Base-by-base conservation (phyloP, 129 eudicot species). In the Pseudognaphalium luteoalbum region DNA sequence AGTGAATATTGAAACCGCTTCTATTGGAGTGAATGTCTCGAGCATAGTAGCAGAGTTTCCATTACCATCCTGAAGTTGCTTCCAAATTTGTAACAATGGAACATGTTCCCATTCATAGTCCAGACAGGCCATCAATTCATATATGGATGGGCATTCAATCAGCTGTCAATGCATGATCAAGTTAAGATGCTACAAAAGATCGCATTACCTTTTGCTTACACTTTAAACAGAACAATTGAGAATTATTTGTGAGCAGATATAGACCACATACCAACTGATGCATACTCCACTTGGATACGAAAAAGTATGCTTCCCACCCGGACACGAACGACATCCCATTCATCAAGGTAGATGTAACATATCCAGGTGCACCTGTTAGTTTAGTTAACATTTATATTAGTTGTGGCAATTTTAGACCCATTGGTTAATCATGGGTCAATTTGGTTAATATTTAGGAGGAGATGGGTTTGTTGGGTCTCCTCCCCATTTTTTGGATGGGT, bases 211-310 rank as follows among this genome's bases (percentile, higher is more conserved):
- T 5, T 56, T 52, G 44, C 15, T 56, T 56, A n/a, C 28, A 52
- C 34, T 19, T 32, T 71, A n/a, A 19, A 56, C 64, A 52, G 10
- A 6, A 54, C 5, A 17, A 12, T 52, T 7, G 12, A 65, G 9
- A 11, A 17, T 51, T 66, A 50, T 66, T 10, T 34, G 9, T 22
- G 28, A n/a, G 29, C 33, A 35, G 12, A 25, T 14, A 71, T 56
- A 68, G 28, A 68, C 47, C 28, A 78, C 82, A 73, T 89, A 95
- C 99, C 99, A 95, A 81, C 81, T 95, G 99, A 72, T 95, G 99
- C 97, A 95, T 91, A 81, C 93, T 92, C 99, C 99, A 95, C 78
- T 95, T 95, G 42, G 97, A 87, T 76, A 95, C 86, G 61, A 95
- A 95, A 76, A 95, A 95, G 41, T 91, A 87, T 76, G 88, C 88